Evolutionary conservation across 169 alveolate species (phyloP).

Genomic region (Plasmodium vivax): DNA sequence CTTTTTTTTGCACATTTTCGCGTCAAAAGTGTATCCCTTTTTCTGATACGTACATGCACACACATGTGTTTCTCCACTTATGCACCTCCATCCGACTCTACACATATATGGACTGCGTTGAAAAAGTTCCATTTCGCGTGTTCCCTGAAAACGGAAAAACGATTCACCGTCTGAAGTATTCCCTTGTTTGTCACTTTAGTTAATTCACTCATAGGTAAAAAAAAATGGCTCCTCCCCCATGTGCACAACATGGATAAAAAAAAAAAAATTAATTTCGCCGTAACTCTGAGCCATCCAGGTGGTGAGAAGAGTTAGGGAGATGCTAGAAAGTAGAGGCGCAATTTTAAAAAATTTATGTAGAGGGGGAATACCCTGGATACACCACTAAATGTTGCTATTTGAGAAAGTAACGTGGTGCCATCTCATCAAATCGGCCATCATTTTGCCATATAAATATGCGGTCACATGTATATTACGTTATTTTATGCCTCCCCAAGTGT

Average conservation of each 20-base stretch:
- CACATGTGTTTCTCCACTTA: background rate
- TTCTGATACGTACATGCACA: background rate
- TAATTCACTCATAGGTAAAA: background rate
- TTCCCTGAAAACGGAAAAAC: background rate
- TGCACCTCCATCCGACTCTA: background rate
- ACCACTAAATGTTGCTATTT: background rate
- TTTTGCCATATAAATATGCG: background rate
- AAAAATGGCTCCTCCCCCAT: background rate
- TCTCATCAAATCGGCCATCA: background rate
- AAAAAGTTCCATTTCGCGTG: background rate
- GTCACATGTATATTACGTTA: background rate
- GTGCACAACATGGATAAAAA: background rate
- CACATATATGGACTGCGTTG: background rate
- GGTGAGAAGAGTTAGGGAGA: background rate
- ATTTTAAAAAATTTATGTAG: background rate
- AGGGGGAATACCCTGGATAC: background rate
- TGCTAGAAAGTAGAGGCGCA: background rate
- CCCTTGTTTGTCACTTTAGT: background rate
- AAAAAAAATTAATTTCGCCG: background rate
- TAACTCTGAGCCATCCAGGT: background rate
- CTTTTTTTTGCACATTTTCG: background rate
- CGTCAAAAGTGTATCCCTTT: background rate
- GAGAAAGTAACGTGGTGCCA: background rate
- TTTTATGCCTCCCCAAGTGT: background rate
- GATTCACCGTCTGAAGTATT: background rate